phyloP scores from a whole-genome alignment of 1,139 yeast species.

The Blastobotrys elegans region DNA sequence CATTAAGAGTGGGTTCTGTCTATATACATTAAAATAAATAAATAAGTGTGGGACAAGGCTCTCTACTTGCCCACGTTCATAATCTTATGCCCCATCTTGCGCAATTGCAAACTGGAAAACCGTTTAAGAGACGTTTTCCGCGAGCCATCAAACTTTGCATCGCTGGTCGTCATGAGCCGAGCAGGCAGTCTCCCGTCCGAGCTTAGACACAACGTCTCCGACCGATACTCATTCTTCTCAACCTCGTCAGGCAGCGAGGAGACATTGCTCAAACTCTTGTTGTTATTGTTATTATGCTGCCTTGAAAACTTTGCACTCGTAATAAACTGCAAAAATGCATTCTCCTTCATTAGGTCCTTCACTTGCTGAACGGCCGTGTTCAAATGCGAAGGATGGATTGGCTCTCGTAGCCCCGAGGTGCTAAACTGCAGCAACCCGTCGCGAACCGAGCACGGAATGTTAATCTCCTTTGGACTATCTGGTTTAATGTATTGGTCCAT shows the following conservation, averaged over 20 bases:
- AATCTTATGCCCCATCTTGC: too few species aligned
- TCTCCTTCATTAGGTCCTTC: slow-evolving; percentile 33
- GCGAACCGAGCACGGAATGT: slow-evolving; percentile 30
- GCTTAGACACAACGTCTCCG: not conserved
- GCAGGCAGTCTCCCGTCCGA: slow-evolving; percentile 1
- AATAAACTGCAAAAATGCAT: slow-evolving; percentile 27
- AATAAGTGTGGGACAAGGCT: too few species aligned
- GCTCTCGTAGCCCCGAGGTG: slow-evolving; percentile 10
- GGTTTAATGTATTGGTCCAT: slow-evolving; percentile 29
- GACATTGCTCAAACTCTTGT: not conserved
- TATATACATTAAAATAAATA: too few species aligned
- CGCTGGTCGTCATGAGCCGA: not conserved
- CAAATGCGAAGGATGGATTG: slow-evolving; percentile 26
- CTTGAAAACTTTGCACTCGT: slow-evolving; percentile 6
- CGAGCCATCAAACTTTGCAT: too few species aligned
- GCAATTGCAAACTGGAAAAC: too few species aligned
- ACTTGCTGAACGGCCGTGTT: slow-evolving; percentile 26
- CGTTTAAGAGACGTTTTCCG: too few species aligned
- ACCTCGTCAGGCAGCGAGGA: not conserved
- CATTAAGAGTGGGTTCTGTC: too few species aligned
- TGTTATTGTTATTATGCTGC: not conserved
- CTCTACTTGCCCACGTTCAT: too few species aligned
- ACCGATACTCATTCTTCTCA: not conserved
- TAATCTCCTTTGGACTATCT: slow-evolving; percentile 33
- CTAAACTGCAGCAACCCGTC: slow-evolving; percentile 19